A percentile compares a stretch with the other conserved stretches of the same genome.
These are phyloP conservation scores for Ganoderma lingzhi DNA, from an alignment of 1,284 basidiomycete species.

Conservation along the genomic window DNA sequence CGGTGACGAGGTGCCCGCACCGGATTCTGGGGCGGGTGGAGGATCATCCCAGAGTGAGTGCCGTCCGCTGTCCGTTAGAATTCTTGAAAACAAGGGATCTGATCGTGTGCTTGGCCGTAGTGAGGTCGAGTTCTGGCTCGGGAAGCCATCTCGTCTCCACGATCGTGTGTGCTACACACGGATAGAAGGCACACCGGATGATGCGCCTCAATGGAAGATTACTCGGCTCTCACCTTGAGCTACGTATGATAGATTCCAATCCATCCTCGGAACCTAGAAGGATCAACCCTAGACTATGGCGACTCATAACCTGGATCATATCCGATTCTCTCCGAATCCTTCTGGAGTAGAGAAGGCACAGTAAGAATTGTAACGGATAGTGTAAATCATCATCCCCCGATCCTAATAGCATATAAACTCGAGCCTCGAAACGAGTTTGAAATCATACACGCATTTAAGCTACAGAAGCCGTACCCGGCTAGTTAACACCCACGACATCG, in stretches of 20 bases:
- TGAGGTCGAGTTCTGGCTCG: slow-evolving; percentile 93
- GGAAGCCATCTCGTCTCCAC: slow-evolving; percentile 89
- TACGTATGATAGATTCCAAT: not conserved
- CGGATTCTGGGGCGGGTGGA: slow-evolving; percentile 98
- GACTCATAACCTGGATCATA: not conserved
- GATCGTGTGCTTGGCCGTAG: slow-evolving; percentile 40
- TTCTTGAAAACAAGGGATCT: not conserved
- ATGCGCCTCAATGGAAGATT: slow-evolving; percentile 71
- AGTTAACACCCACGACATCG: not conserved
- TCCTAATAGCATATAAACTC: slow-evolving; percentile 1
- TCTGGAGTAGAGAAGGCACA: not conserved
- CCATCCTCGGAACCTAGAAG: not conserved
- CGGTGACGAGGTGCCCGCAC: slow-evolving; percentile 75
- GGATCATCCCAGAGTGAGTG: slow-evolving; percentile 88
- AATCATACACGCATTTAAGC: not conserved
- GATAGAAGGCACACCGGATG: slow-evolving; percentile 56
- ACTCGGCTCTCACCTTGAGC: slow-evolving; percentile 76
- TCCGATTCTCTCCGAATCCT: not conserved
- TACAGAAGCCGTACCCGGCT: not conserved
- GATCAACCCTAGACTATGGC: slow-evolving; percentile 10
- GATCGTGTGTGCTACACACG: slow-evolving; percentile 88
- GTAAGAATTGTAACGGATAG: slow-evolving; percentile 18
- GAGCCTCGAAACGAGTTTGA: not conserved
- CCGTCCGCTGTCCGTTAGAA: slow-evolving; percentile 5
- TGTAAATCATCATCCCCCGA: not conserved